phyloP scores from a whole-genome alignment of 805 yeast species.

The Starmerella tilneyi region DNA sequence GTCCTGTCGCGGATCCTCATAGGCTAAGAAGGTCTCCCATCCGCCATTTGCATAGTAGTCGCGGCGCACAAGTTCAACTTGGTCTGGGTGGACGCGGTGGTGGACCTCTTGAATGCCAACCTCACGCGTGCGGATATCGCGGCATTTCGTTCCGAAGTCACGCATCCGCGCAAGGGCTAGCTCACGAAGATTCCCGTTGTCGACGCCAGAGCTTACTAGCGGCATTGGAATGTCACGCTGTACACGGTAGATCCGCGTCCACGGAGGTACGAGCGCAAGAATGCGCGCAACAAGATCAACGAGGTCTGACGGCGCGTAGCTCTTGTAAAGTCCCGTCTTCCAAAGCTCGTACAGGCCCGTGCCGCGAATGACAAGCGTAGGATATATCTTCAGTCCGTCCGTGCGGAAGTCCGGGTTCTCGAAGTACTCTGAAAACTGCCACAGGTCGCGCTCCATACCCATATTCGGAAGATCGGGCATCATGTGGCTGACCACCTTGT shows the following conservation, averaged over 20 bases:
- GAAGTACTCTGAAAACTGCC: conserved; percentile 91
- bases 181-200: conserved; percentile 92
- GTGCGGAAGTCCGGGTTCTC: conserved; percentile 96
- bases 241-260: conserved; percentile 97
- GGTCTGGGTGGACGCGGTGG: conserved; percentile 92
- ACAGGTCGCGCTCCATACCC: conserved; percentile 95
- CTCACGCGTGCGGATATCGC: conserved; percentile 95
- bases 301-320: conserved; percentile 87
- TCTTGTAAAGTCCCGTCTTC: conserved; percentile 90
- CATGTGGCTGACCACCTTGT: conserved; percentile 96
- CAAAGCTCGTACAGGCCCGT: conserved; percentile 94
- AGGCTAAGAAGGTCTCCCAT: conserved; percentile 93
- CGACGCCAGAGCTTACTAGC: conserved; percentile 92
- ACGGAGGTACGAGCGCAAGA: conserved; percentile 92
- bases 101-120: conserved; percentile 98
- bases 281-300: conserved; percentile 93
- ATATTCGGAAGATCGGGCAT: conserved; percentile 99
- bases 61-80: conserved; percentile 87
- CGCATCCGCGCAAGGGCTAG: conserved; percentile 95
- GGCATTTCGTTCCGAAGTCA: conserved; percentile 89
- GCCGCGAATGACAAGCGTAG: conserved; percentile 92
- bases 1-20: conserved; percentile 95
- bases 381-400: conserved; percentile 90
- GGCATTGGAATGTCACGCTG: conserved; percentile 99
- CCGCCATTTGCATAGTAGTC: conserved; percentile 90